phyloP scores from a whole-genome alignment of 805 yeast species.

The Starmerella apis region DNA sequence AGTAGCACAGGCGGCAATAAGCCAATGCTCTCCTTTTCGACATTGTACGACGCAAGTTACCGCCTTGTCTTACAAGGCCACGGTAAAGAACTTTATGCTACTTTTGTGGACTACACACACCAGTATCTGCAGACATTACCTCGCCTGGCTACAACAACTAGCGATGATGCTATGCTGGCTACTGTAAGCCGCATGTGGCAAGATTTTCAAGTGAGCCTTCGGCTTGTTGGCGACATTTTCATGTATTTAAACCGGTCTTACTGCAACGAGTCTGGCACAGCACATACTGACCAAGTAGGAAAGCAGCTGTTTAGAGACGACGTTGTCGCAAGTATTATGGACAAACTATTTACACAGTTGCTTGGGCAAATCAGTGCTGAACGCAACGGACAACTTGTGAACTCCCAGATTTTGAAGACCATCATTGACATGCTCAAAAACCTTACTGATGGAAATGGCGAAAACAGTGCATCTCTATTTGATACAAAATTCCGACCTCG shows the following conservation, averaged over 20 bases:
- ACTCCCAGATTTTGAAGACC: conserved; percentile 8
- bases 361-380: conserved; percentile 13
- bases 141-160: background rate
- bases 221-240: conserved; percentile 23
- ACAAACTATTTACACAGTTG: conserved; percentile 6
- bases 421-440: conserved; percentile 18
- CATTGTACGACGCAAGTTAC: conserved; percentile 23
- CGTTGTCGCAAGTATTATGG: conserved; percentile 11
- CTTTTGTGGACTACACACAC: conserved; percentile 12
- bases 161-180: conserved; percentile 9
- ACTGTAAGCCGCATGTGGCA: conserved; percentile 18
- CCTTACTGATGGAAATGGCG: conserved; percentile 15
- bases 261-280: conserved; percentile 17
- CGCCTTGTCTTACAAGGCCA: conserved; percentile 25
- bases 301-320: conserved; percentile 20
- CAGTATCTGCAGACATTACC: conserved; percentile 14
- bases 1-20: background rate
- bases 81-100: conserved; percentile 20
- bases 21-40: conserved; percentile 18
- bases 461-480: conserved; percentile 17
- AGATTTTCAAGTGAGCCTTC: conserved; percentile 15
- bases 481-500: conserved; percentile 14
- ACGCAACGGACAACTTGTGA: conserved; percentile 15
- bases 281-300: conserved; percentile 19
- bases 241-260: conserved; percentile 24